Base-by-base conservation (phyloP, 176 grass and related monocot species). In the Triticum monococcum region DNA sequence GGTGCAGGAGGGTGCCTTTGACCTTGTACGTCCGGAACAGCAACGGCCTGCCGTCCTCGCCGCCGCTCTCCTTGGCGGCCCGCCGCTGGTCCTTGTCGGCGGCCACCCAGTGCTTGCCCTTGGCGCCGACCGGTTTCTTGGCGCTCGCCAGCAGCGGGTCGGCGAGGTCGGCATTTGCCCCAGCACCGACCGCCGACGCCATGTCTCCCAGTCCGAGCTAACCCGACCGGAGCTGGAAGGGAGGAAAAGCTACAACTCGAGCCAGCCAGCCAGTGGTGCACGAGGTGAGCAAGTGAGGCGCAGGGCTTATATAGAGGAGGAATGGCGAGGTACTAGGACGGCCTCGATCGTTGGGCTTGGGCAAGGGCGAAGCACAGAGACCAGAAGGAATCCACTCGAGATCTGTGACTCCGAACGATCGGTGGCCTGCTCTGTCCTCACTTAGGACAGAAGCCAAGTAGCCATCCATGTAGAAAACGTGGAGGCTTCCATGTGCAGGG, bases 1-100 rank as follows among this genome's bases (percentile, higher is more conserved):
- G 78, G 22, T 86, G 70, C 77, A 89, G 83, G 78, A 86, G 79
- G 70, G 26, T 12, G 22, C 70, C 35, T 48, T 66, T 85, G 83
- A 89, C 83, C 83, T 81, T 89, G 83, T 89, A 86, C 9, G 25
- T 77, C 46, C 78, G 78, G 78, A 81, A 89, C 83, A 89, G 62
- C 88, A 86, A 36, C 10, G 46, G 83, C 26, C 83, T 72, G 12
- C 83, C 88, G 26, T 86, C 88, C 88, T 89, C 88, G 38, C 70
- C 83, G 26, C 62, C 77, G 71, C 48, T 60, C 26, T 86, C 83
- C 3, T 54, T 68, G 25, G 28, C 78, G 9, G 62, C 78, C 2
- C 20, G 48, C 36, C 78, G 20, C 36, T 75, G 35, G 6, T 50
- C 46, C 69, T 86, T 84, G 46, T 86, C 88, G 4, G 83, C 83